Evolutionary conservation across 345 rosid genomes (phyloP).

Genomic region (Euclidium syriacum): DNA sequence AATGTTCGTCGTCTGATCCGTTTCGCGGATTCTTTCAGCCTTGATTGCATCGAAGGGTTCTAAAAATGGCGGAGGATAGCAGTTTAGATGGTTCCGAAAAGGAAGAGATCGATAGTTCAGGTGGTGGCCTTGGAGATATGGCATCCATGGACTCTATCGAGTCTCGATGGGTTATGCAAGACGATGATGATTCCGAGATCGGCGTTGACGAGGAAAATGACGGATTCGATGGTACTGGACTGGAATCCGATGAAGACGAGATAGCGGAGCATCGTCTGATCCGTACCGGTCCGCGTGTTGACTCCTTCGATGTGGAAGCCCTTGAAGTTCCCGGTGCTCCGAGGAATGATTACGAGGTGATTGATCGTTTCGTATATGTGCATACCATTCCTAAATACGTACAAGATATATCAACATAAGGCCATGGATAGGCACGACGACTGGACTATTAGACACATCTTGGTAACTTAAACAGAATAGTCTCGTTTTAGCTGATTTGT

Average conservation of each 20-base stretch:
- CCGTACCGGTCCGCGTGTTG: constrained; percentile 83
- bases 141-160: constrained; percentile 74
- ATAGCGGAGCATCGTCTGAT: constrained; percentile 67
- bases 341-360: constrained; percentile 72
- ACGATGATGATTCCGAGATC: constrained; percentile 72
- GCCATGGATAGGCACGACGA: not conserved
- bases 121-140: constrained; percentile 30
- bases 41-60: constrained; percentile 5
- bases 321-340: constrained; percentile 86
- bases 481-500: not conserved
- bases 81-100: constrained; percentile 38
- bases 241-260: constrained; percentile 82
- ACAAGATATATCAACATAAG: not conserved
- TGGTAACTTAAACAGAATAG: not conserved
- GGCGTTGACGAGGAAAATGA: constrained; percentile 46
- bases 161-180: constrained; percentile 93
- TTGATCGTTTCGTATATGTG: not conserved
- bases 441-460: not conserved
- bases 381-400: not conserved
- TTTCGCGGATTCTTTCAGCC: not conserved
- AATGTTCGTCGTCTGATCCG: constrained; percentile 6
- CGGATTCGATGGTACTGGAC: constrained; percentile 28
- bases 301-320: constrained; percentile 96
- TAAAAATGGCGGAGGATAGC: constrained; percentile 53
- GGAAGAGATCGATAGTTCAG: constrained; percentile 44